Evolutionary conservation across 768 basidiomycete genomes (phyloP).

Genomic region (Suillus discolor): DNA sequence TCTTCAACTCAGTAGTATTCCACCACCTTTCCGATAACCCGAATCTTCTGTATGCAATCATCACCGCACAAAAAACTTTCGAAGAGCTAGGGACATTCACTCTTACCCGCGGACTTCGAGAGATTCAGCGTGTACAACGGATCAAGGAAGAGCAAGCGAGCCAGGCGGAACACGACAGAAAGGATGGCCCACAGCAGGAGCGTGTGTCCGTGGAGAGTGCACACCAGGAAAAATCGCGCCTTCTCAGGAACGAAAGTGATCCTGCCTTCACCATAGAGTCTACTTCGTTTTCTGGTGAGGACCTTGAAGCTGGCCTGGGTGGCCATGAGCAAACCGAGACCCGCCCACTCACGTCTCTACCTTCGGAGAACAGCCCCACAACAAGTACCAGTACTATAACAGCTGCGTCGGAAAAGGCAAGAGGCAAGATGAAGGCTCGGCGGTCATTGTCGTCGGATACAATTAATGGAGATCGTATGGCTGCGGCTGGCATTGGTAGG

Average conservation of each 20-base stretch:
- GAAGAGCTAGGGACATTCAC: conserved; percentile 94
- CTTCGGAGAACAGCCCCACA: conserved; percentile 38
- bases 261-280: conserved; percentile 28
- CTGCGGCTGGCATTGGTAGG: conserved; percentile 73
- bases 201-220: conserved; percentile 33
- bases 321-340: conserved; percentile 21
- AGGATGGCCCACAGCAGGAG: conserved; percentile 21
- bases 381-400: conserved; percentile 22
- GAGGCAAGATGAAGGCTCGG: conserved; percentile 88
- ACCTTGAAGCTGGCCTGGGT: conserved; percentile 14
- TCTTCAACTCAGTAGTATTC: conserved; percentile 84
- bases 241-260: conserved; percentile 57
- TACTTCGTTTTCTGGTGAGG: conserved; percentile 12
- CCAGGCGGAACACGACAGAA: conserved; percentile 28
- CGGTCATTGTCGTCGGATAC: conserved; percentile 55
- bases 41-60: conserved; percentile 82
- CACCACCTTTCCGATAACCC: conserved; percentile 83
- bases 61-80: conserved; percentile 83
- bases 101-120: conserved; percentile 78
- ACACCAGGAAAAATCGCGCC: conserved; percentile 65
- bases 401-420: conserved; percentile 78
- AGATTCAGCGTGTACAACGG: conserved; percentile 74
- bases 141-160: conserved; percentile 69
- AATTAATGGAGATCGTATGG: conserved; percentile 60
- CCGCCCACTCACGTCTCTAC: conserved; percentile 46